Evolutionary conservation across 2,329 filamentous ascomycete species (phyloP).

Genomic region (Diplodia mutila): DNA sequence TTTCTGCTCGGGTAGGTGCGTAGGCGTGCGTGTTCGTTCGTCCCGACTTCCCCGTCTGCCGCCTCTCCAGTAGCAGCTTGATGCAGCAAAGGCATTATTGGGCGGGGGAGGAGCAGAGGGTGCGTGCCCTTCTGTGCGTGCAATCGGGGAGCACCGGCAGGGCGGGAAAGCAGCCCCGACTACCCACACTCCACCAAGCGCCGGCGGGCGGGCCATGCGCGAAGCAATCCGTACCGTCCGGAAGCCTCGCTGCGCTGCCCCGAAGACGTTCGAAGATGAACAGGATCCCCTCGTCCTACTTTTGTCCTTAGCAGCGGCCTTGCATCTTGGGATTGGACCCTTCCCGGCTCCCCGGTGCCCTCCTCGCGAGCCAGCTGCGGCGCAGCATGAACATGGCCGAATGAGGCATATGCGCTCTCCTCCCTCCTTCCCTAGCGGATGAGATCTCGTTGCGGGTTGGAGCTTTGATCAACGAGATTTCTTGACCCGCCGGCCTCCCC

Average conservation of each 20-base stretch:
- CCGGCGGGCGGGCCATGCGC: constrained; percentile 10
- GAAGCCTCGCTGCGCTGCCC: constrained; percentile 6
- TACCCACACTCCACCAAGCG: constrained; percentile 1
- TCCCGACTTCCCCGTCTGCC: neutral
- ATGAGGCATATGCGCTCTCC: neutral
- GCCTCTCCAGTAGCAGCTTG: neutral
- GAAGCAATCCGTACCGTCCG: constrained; percentile 19
- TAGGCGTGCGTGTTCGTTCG: neutral
- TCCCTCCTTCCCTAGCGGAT: neutral
- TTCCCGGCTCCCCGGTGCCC: neutral
- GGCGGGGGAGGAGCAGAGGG: too few relatives aligned
- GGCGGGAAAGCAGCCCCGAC: neutral
- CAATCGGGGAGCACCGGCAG: constrained; percentile 11
- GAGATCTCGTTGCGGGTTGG: neutral
- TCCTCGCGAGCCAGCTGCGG: neutral
- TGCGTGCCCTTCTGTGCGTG: neutral
- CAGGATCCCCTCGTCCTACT: neutral
- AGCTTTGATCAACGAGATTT: neutral
- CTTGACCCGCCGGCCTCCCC: too few relatives aligned
- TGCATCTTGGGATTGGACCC: neutral
- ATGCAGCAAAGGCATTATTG: neutral
- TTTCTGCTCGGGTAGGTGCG: neutral
- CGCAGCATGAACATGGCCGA: neutral
- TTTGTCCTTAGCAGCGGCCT: neutral
- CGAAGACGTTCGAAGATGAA: constrained; percentile 19